phyloP scores from a whole-genome alignment of 306 rosid species.

The Pyrus betulifolia region DNA sequence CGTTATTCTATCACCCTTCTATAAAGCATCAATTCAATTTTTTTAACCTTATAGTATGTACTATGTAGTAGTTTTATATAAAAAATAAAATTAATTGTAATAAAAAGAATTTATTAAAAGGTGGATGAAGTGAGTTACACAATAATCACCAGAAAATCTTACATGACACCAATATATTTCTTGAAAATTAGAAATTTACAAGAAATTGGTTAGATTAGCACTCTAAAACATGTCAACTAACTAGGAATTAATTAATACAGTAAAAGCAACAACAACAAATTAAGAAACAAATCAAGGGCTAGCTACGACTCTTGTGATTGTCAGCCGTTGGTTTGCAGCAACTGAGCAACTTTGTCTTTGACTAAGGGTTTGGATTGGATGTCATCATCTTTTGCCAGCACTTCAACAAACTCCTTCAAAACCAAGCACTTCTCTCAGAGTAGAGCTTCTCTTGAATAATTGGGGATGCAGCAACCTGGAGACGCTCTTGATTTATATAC shows the following conservation, averaged over 20 bases:
- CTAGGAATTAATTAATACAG: not conserved
- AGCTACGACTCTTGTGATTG: not conserved
- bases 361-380: constrained; percentile 32
- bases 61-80: too few species aligned
- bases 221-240: not conserved
- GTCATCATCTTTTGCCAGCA: constrained; percentile 22
- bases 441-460: constrained; percentile 64
- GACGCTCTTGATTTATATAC: constrained; percentile 11
- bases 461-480: constrained; percentile 34
- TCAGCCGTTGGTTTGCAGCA: constrained; percentile 9
- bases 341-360: constrained; percentile 25
- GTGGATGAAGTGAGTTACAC: not conserved
- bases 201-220: constrained; percentile 13
- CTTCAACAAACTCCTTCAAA: constrained; percentile 33
- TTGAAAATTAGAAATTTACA: constrained; percentile 9
- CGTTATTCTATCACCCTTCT: too few species aligned
- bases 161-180: not conserved
- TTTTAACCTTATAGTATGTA: too few species aligned
- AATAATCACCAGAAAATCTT: not conserved
- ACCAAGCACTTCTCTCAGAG: constrained; percentile 59
- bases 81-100: not conserved
- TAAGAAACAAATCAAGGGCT: not conserved
- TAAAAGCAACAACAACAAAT: not conserved
- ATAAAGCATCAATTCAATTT: too few species aligned
- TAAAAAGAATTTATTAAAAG: too few species aligned